A percentile compares a stretch with the other conserved stretches of the same genome.
phyloP scores from a whole-genome alignment of 257 asterid species.

The Anisodus tanguticus region DNA sequence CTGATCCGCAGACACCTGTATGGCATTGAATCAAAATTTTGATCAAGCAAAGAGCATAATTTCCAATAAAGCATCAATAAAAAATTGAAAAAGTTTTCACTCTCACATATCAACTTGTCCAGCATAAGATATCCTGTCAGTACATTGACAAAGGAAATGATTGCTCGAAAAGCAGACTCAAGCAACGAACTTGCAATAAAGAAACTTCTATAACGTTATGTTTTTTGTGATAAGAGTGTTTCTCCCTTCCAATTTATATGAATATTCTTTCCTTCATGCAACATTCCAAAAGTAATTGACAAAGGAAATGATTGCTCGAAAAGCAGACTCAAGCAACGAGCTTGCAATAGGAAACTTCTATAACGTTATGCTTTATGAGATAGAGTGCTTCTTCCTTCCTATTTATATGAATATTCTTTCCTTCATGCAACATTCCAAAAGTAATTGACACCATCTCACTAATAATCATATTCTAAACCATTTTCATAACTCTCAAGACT shows the following conservation, averaged over 20 bases:
- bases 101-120: neutral
- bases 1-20: conserved; percentile 62
- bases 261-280: conserved; percentile 3
- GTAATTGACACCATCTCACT: neutral
- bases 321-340: neutral
- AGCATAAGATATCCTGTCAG: conserved; percentile 2
- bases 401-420: conserved; percentile 1
- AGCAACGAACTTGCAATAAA: neutral
- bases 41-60: neutral
- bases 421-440: neutral
- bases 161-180: neutral
- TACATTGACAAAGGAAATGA: neutral
- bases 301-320: neutral
- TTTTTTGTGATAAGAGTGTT: neutral
- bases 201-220: neutral
- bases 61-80: neutral
- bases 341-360: neutral
- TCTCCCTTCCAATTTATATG: neutral
- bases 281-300: neutral
- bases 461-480: neutral
- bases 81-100: neutral
- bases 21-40: conserved; percentile 5
- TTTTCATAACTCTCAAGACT: neutral
- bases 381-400: neutral
- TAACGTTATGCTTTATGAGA: neutral